Evolutionary conservation across 2,329 filamentous ascomycete species (phyloP), one percentile per base, ranked within the genome.

Genomic region (Nemania sp.): DNA sequence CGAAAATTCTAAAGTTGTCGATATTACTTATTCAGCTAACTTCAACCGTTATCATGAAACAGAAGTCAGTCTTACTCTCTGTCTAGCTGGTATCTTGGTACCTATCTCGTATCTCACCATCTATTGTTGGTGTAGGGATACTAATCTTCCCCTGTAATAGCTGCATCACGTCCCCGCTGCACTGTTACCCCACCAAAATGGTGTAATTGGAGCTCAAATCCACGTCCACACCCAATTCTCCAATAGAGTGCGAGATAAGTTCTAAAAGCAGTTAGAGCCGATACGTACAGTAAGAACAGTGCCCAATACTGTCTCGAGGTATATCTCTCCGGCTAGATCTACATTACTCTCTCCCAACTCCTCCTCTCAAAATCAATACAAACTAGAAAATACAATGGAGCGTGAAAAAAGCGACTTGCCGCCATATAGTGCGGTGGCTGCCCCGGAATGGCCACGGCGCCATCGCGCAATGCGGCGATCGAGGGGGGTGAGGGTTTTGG

Each of bases 341-440:
- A 15, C 18, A 6, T 45, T 20, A 20, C 29, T 51, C n/a, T 65
- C 35, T 22, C 24, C 4, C 13, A 49, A 24, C 35, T 29, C 11
- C 27, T 35, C 29, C 27, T 20, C 35, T 41, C n/a, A 54, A 49
- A 20, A 20, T 3, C 18, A 45, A 4, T 29, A 53, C 5, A 35
- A 27, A 20, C n/a, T 15, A n/a, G 20, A 26, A 54, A 35, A 62
- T 6, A 64, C 54, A 49, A 78, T 76, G 75, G 75, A 72, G 26
- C 69, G 66, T 75, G 86, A 80, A 52, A 84, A 86, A 75, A 78
- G 73, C 56, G 77, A 77, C 15, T 79, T 85, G 52, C 84, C 84
- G 66, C 80, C 84, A 3, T 85, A 86, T 72, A 82, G 79, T 71
- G 79, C 76, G 22, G 75, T 76, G 53, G 73, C 73, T n/a, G 70